Percentiles rank a stretch among this genome's conserved stretches.
Evolutionary conservation across 2,329 filamentous ascomycete genomes (phyloP).

Genomic region (Epichloe glyceriae): DNA sequence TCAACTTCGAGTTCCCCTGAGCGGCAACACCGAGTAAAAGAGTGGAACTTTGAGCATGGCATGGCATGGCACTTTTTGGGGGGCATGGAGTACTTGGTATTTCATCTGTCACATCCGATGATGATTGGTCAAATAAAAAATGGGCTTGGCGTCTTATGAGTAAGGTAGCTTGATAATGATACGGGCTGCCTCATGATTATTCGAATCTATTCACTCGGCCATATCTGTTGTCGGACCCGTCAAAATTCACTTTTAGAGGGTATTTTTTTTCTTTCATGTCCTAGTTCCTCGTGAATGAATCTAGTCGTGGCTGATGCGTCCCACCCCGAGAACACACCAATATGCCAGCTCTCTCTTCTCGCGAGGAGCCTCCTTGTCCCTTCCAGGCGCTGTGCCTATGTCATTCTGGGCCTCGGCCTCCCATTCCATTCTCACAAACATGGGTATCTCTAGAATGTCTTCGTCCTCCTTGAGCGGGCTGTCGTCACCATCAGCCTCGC

Average conservation of each 20-base stretch:
- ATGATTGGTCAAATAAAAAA: slow-evolving; percentile 22
- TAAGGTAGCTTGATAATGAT: slow-evolving; percentile 35
- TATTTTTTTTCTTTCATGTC: slow-evolving; percentile 21
- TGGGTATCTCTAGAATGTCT: slow-evolving; percentile 71
- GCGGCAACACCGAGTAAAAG: slow-evolving; percentile 47
- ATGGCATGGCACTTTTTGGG: slow-evolving; percentile 5
- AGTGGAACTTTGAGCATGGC: slow-evolving; percentile 38
- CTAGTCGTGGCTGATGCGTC: slow-evolving; percentile 51
- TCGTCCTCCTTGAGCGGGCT: slow-evolving; percentile 44
- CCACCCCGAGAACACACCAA: slow-evolving; percentile 87
- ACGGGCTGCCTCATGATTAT: slow-evolving; percentile 30
- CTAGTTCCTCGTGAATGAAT: slow-evolving; percentile 4
- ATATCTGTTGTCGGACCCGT: slow-evolving; percentile 9
- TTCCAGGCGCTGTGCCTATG: slow-evolving; percentile 39
- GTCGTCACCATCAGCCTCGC: slow-evolving; percentile 28
- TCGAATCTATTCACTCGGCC: slow-evolving; percentile 16
- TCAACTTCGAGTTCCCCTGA: slow-evolving; percentile 97
- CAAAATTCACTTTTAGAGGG: slow-evolving; percentile 16
- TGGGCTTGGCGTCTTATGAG: slow-evolving; percentile 35
- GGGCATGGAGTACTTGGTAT: slow-evolving; percentile 13
- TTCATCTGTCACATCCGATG: slow-evolving; percentile 21
- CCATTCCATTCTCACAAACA: slow-evolving; percentile 89
- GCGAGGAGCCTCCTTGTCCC: slow-evolving; percentile 48
- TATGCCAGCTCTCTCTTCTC: slow-evolving; percentile 85
- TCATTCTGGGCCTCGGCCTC: slow-evolving; percentile 58